phyloP scores from a whole-genome alignment of 164 flowering plant genomes.

The Macadamia integrifolia region DNA sequence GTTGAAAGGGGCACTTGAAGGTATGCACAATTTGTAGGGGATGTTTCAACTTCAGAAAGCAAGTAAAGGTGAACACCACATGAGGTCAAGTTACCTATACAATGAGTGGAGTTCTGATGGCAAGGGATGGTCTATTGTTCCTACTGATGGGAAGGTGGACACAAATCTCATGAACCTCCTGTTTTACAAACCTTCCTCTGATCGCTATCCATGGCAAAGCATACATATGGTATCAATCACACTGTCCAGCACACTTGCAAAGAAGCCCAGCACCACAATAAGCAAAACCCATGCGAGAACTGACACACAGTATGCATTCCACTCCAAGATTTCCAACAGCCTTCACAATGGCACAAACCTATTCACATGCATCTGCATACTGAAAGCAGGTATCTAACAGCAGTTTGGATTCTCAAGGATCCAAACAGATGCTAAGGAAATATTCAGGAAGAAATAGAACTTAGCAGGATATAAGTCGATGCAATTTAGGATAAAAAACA shows the following conservation, averaged over 20 bases:
- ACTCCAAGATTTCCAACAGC: slow-evolving; percentile 49
- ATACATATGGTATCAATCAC: slow-evolving; percentile 82
- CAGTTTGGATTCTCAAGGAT: too few relatives aligned
- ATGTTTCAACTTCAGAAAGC: too few relatives aligned
- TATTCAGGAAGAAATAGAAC: too few relatives aligned
- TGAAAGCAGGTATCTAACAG: not conserved
- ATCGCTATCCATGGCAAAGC: slow-evolving; percentile 90
- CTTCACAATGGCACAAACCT: slow-evolving; percentile 69
- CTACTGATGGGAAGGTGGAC: slow-evolving; percentile 74
- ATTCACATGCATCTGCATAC: slow-evolving; percentile 3
- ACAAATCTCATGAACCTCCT: slow-evolving; percentile 76
- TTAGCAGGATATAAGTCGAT: too few relatives aligned
- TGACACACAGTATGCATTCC: slow-evolving; percentile 60
- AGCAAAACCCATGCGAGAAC: slow-evolving; percentile 54
- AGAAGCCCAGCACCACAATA: slow-evolving; percentile 54
- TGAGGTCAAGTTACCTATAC: slow-evolving; percentile 19
- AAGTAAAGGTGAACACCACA: not conserved
- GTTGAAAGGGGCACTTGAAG: not conserved
- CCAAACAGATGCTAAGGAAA: too few relatives aligned
- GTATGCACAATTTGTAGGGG: not conserved
- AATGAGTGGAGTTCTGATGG: slow-evolving; percentile 27
- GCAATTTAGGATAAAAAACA: too few relatives aligned
- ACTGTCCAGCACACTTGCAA: slow-evolving; percentile 70
- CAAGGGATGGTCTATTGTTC: slow-evolving; percentile 34
- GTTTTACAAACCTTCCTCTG: slow-evolving; percentile 64